Conservation (phyloP, 768 basidiomycete genomes). For the Hemileccinum rubropunctum region DNA sequence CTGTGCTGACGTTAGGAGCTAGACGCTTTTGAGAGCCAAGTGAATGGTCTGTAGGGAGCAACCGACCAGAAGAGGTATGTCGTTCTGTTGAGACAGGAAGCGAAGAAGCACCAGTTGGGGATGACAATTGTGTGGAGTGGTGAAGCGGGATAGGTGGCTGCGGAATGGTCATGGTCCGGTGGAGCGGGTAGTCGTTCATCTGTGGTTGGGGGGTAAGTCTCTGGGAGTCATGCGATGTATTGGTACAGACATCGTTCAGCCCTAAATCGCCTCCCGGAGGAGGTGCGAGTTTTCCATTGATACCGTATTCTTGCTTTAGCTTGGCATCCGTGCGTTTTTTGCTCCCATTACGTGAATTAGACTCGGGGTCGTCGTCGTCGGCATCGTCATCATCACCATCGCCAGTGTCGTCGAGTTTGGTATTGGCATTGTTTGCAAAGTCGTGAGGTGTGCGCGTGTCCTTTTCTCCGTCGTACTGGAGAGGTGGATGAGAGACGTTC, state of each 20-base stretch:
- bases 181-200: slow-evolving; percentile 28
- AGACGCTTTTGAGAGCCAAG: slow-evolving; percentile 31
- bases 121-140: slow-evolving; percentile 26
- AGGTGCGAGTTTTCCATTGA: slow-evolving; percentile 18
- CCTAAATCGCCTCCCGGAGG: slow-evolving; percentile 17
- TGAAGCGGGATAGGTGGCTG: slow-evolving; percentile 33
- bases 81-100: slow-evolving; percentile 35
- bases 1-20: slow-evolving; percentile 20
- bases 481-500: slow-evolving; percentile 10
- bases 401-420: slow-evolving; percentile 36
- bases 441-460: slow-evolving; percentile 50
- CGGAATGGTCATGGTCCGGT: slow-evolving; percentile 33
- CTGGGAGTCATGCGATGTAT: not conserved
- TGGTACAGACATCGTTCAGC: slow-evolving; percentile 26
- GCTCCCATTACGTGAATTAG: slow-evolving; percentile 14
- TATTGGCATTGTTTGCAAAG: slow-evolving; percentile 39
- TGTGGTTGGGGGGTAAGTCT: slow-evolving; percentile 11
- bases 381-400: slow-evolving; percentile 39
- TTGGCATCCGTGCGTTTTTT: slow-evolving; percentile 28
- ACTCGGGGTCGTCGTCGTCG: slow-evolving; percentile 32
- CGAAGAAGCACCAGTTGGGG: slow-evolving; percentile 19
- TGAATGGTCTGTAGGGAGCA: slow-evolving; percentile 25
- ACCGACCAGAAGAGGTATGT: slow-evolving; percentile 33
- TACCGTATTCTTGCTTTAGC: slow-evolving; percentile 28
- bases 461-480: slow-evolving; percentile 50